Conservation (phyloP, 495 filamentous ascomycete species). For the Xylaria telfairii region DNA sequence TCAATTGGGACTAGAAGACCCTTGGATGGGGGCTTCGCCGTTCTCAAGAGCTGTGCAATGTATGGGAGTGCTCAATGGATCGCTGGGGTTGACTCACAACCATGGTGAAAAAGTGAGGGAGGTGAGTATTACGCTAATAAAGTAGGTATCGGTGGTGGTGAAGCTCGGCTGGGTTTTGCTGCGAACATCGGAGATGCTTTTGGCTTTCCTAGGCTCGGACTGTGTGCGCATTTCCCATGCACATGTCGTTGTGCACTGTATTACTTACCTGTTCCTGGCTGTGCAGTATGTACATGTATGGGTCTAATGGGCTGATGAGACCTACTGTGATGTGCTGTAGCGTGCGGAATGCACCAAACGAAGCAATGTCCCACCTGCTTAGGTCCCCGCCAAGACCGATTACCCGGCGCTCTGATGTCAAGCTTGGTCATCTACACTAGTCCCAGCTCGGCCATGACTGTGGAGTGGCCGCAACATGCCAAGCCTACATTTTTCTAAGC, state of each 20-base stretch:
- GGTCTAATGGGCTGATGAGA: too few species aligned
- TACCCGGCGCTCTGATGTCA: neutral
- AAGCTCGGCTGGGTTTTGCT: constrained; percentile 23
- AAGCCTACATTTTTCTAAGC: constrained; percentile 22
- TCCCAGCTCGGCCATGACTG: neutral
- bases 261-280: neutral
- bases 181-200: constrained; percentile 36
- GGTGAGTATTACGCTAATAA: constrained; percentile 1
- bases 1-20: constrained; percentile 33
- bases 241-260: neutral
- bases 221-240: neutral
- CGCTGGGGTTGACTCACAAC: constrained; percentile 39
- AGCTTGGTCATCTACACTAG: constrained; percentile 6
- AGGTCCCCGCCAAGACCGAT: neutral
- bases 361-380: neutral
- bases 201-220: constrained; percentile 3
- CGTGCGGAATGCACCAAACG: constrained; percentile 10
- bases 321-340: too few species aligned
- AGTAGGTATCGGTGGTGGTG: neutral
- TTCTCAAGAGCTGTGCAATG: neutral
- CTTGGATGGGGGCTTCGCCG: constrained; percentile 29
- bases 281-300: too few species aligned
- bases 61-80: constrained; percentile 30
- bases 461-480: constrained; percentile 5
- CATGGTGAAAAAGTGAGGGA: constrained; percentile 17